Evolutionary conservation across 169 alveolate species (phyloP), one percentile per base, ranked within the genome.

Genomic region (Cyclospora cayetanensis): DNA sequence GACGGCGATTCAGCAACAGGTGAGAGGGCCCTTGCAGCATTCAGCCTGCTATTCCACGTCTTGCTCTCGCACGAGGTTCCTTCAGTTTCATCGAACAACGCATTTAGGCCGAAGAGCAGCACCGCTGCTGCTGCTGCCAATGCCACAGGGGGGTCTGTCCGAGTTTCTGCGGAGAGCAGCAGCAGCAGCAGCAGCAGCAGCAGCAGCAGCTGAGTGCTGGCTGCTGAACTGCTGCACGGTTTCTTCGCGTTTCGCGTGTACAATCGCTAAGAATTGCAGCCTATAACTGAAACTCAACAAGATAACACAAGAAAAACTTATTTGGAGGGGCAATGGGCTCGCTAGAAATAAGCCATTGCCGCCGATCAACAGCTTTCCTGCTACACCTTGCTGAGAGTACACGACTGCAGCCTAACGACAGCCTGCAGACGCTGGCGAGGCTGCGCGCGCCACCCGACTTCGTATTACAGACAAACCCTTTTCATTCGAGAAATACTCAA

Each of bases 81-180:
- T 0, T 9, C n/a, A 60, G 31, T 25, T 25, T 31, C 7, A 1
- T 0, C 15, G 25, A 60, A 22, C 31, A 31, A 60, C 37, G 25
- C 12, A 7, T 22, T 31, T 9, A 7, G 15, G 72, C 72, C 7
- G 72, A 9, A 60, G 35, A 60, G 25, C 72, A 60, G 72, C 72
- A 60, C 12, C 72, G 72, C 31, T 60, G 72, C 72, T 60, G 72
- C 72, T 60, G 72, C 72, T 60, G 72, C 72, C 25, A 31, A 25
- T 60, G 72, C 72, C 63, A 50, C 22, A 50, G 63, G 25, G 22
- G 63, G 25, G 15, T 15, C 63, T 50, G 63, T 22, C 22, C 63
- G 63, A 18, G 7, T 46, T 60, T 12, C 72, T 60, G 72, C 72
- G 15, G 72, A 31, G 0, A 22, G 72, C 72, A 22, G 72, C 1